A percentile compares a stretch with the other conserved stretches of the same genome.
Conservation (phyloP, 2,329 filamentous ascomycete genomes). For the Aspergillus terreus region DNA sequence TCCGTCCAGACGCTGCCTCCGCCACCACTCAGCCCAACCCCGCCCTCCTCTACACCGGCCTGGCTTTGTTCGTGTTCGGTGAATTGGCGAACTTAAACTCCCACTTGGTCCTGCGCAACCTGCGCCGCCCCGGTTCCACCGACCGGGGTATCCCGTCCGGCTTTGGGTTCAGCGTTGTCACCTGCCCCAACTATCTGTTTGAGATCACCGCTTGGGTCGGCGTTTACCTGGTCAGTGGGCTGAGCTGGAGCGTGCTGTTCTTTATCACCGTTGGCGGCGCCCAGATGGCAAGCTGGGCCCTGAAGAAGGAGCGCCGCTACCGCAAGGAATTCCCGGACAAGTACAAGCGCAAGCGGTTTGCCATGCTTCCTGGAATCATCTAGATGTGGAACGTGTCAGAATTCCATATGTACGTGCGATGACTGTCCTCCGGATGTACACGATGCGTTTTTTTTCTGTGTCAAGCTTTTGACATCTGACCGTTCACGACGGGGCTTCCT, state of each 20-base stretch:
- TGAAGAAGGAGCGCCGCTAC: conserved; percentile 87
- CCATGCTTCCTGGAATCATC: conserved; percentile 74
- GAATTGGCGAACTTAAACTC: conserved; percentile 77
- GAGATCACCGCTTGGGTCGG: conserved; percentile 85
- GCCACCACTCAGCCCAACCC: conserved; percentile 51
- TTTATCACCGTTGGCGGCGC: conserved; percentile 70
- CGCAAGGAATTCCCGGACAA: conserved; percentile 85
- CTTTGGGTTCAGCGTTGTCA: conserved; percentile 80
- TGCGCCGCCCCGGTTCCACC: conserved; percentile 75
- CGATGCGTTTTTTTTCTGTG: too few relatives aligned
- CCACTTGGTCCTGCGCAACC: conserved; percentile 71
- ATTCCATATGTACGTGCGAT: background rate
- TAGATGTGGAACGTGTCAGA: conserved; percentile 36
- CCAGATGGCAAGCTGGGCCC: conserved; percentile 85
- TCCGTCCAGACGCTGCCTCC: conserved; percentile 68
- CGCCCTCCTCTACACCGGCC: conserved; percentile 60
- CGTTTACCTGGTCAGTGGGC: conserved; percentile 70
- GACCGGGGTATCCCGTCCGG: conserved; percentile 85
- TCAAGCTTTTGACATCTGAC: too few relatives aligned
- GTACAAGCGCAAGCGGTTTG: conserved; percentile 91
- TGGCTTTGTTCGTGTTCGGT: conserved; percentile 70
- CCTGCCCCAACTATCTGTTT: conserved; percentile 96
- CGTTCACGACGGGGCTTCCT: too few relatives aligned
- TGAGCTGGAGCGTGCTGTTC: conserved; percentile 69
- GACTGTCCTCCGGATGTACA: too few relatives aligned